These are phyloP conservation scores for Sporothrix globosa DNA, from an alignment of 2,329 filamentous ascomycete species.

Conservation along the genomic window DNA sequence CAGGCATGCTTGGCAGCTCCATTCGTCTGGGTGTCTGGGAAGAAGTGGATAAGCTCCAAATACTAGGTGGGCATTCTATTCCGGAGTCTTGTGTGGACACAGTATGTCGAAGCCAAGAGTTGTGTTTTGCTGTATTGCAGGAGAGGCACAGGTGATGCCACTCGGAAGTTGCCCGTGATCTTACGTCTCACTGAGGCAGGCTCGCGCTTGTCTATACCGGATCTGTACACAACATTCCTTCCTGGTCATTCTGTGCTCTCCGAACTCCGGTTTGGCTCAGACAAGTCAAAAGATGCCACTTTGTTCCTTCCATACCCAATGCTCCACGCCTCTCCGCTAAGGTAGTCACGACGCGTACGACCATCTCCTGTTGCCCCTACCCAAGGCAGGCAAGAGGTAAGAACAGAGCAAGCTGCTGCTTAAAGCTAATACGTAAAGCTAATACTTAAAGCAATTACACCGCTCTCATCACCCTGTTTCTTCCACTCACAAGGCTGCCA, in stretches of 20 bases:
- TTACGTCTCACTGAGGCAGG: slow-evolving; percentile 15
- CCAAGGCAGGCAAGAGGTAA: slow-evolving; percentile 17
- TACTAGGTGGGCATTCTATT: background rate
- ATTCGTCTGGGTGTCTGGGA: slow-evolving; percentile 23
- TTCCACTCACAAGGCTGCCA: background rate
- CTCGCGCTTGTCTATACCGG: slow-evolving; percentile 13
- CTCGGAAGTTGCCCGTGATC: background rate
- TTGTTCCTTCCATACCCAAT: slow-evolving; percentile 4
- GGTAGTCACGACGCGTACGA: background rate
- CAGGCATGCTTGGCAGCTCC: slow-evolving; percentile 22
- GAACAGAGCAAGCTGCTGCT: background rate
- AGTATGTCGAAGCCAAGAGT: no score
- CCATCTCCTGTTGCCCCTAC: background rate
- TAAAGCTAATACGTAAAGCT: background rate
- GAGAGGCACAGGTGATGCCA: slow-evolving; percentile 14
- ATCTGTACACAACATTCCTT: slow-evolving; percentile 14
- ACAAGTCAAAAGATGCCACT: background rate
- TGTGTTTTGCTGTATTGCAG: slow-evolving; percentile 3
- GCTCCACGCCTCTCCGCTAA: background rate
- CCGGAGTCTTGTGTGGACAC: background rate
- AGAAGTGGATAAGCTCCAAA: slow-evolving; percentile 10
- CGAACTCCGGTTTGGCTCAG: background rate
- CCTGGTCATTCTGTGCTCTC: slow-evolving; percentile 10
- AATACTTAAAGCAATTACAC: no score
- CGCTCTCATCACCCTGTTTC: background rate